phyloP scores from a whole-genome alignment of 2,329 filamentous ascomycete genomes.

The Torrubiellomyces zombiae region DNA sequence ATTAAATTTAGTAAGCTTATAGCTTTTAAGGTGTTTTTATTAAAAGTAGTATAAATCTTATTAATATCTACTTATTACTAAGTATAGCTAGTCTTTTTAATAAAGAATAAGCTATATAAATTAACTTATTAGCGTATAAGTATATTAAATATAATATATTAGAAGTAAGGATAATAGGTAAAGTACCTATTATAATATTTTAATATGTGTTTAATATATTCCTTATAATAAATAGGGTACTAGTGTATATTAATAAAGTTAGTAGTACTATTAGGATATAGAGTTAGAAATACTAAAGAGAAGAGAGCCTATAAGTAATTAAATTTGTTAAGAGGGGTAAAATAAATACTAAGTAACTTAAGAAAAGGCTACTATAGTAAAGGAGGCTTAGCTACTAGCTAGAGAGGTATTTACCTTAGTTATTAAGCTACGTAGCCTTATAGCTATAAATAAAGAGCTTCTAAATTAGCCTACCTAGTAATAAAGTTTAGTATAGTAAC shows the following conservation, averaged over 20 bases:
- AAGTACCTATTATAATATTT: neutral
- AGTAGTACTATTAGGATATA: neutral
- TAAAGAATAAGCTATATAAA: neutral
- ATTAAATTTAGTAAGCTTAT: neutral
- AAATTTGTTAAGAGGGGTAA: no score
- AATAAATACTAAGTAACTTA: no score
- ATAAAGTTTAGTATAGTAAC: no score
- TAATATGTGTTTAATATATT: neutral
- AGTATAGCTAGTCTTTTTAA: neutral
- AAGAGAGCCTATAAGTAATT: no score
- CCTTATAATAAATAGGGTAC: neutral
- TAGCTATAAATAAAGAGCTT: no score
- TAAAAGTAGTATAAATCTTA: neutral
- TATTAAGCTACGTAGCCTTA: no score
- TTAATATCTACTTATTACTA: neutral
- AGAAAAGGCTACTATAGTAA: no score
- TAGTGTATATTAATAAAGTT: neutral
- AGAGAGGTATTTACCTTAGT: no score
- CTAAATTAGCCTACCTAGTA: no score
- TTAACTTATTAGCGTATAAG: neutral
- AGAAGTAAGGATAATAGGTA: neutral
- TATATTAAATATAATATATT: constrained; percentile 1
- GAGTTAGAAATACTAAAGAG: no score
- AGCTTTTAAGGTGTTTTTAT: neutral
- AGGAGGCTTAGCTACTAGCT: no score